Evolutionary conservation across 2,329 filamentous ascomycete species (phyloP).

Genomic region (Fusarium siculi): DNA sequence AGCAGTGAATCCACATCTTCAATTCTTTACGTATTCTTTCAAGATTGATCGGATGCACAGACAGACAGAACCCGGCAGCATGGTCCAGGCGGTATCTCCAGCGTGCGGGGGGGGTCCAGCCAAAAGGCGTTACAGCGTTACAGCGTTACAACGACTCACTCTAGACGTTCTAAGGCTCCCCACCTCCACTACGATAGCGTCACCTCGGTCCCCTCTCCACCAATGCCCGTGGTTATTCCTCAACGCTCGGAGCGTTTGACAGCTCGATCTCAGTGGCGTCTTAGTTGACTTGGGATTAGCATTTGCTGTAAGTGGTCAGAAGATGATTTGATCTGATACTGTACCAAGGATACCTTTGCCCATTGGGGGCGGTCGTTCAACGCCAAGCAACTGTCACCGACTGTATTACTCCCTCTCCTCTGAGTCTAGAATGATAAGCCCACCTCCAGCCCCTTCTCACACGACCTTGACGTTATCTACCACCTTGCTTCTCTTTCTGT

Average conservation of each 20-base stretch:
- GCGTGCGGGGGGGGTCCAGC: conserved; percentile 31
- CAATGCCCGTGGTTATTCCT: conserved; percentile 20
- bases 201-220: conserved; percentile 19
- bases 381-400: conserved; percentile 37
- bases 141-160: conserved; percentile 11
- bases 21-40: background rate
- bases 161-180: conserved; percentile 2
- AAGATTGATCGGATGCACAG: background rate
- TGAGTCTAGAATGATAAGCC: conserved; percentile 39
- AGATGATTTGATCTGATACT: conserved; percentile 7
- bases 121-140: conserved; percentile 19
- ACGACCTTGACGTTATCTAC: conserved; percentile 20
- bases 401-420: background rate
- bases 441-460: conserved; percentile 39
- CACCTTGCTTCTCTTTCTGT: conserved; percentile 7
- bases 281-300: conserved; percentile 12
- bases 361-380: conserved; percentile 17
- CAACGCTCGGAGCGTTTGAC: conserved; percentile 36
- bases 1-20: background rate
- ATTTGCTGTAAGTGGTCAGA: background rate
- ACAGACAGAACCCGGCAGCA: conserved; percentile 18
- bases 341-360: background rate
- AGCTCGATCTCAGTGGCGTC: conserved; percentile 32
- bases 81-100: conserved; percentile 18
- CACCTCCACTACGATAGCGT: conserved; percentile 30